phyloP scores from a whole-genome alignment of 805 yeast species.

The Metschnikowia aberdeeniae region DNA sequence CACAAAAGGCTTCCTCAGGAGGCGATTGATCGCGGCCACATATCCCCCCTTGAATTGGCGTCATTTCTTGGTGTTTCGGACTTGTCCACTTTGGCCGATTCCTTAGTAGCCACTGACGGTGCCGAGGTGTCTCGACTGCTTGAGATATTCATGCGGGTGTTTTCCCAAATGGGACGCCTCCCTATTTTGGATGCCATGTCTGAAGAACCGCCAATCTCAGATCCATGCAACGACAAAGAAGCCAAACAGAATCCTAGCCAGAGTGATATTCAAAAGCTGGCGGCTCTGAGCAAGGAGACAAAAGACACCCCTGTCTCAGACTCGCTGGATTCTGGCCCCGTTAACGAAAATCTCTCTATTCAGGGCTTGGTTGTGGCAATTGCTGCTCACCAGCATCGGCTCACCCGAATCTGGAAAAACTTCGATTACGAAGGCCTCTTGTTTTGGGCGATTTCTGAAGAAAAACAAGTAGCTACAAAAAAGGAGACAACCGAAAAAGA shows the following conservation, averaged over 20 bases:
- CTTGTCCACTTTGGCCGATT: neutral
- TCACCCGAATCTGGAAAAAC: conserved; percentile 30
- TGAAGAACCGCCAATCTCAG: neutral
- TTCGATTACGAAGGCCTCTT: conserved; percentile 43
- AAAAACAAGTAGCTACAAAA: conserved; percentile 10
- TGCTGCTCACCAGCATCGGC: conserved; percentile 42
- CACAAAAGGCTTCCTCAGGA: neutral
- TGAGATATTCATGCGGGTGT: neutral
- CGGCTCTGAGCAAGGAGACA: too few relatives aligned
- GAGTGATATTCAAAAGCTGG: too few relatives aligned
- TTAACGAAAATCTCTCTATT: neutral
- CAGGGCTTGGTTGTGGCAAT: conserved; percentile 20
- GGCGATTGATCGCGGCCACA: neutral
- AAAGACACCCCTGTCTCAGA: neutral
- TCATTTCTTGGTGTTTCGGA: neutral
- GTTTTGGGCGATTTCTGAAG: conserved; percentile 40
- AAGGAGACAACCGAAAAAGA: conserved; percentile 1
- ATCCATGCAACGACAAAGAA: too few relatives aligned
- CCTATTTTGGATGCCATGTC: neutral
- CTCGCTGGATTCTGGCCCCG: neutral
- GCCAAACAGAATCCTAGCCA: too few relatives aligned
- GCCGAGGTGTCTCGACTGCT: neutral
- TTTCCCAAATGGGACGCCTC: neutral
- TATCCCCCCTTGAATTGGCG: neutral
- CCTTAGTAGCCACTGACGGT: too few relatives aligned